These are phyloP conservation scores for Talaromyces amestolkiae DNA, from an alignment of 2,329 filamentous ascomycete species.

Conservation along the genomic window DNA sequence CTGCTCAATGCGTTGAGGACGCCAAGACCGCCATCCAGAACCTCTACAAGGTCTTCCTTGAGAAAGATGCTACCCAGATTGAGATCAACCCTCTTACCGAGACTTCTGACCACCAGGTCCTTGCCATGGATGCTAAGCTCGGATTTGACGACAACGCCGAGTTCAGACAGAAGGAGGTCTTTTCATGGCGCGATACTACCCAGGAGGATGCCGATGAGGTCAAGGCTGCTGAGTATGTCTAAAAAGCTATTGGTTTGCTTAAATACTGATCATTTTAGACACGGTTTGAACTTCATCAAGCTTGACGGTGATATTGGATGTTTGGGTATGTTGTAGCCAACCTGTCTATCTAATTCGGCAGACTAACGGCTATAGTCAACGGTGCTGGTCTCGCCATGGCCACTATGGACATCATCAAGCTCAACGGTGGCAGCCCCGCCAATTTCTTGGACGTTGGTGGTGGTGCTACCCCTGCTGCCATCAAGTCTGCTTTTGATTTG, in stretches of 20 bases:
- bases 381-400: slow-evolving; percentile 99
- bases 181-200: slow-evolving; percentile 85
- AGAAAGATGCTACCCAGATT: slow-evolving; percentile 98
- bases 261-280: slow-evolving; percentile 28
- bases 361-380: slow-evolving; percentile 62
- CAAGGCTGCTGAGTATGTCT: slow-evolving; percentile 76
- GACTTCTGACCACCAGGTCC: slow-evolving; percentile 95
- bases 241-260: neutral
- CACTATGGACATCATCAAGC: slow-evolving; percentile 99
- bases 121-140: slow-evolving; percentile 99
- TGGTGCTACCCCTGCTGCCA: slow-evolving; percentile 93
- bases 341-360: no score
- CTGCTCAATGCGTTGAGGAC: slow-evolving; percentile 93
- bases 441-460: slow-evolving; percentile 99
- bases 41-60: slow-evolving; percentile 97
- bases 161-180: slow-evolving; percentile 96
- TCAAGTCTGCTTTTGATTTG: slow-evolving; percentile 95
- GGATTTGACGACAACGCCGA: slow-evolving; percentile 98
- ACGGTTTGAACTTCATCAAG: slow-evolving; percentile 99
- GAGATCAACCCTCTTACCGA: slow-evolving; percentile 99
- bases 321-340: slow-evolving; percentile 50
- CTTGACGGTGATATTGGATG: slow-evolving; percentile 98
- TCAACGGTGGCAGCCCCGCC: slow-evolving; percentile 91
- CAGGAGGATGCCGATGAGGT: slow-evolving; percentile 98
- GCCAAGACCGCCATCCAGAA: slow-evolving; percentile 97